A percentile compares a stretch with the other conserved stretches of the same genome.
Evolutionary conservation across 805 yeast genomes (phyloP).

Genomic region (Vanderwaltozyma yarrowii): DNA sequence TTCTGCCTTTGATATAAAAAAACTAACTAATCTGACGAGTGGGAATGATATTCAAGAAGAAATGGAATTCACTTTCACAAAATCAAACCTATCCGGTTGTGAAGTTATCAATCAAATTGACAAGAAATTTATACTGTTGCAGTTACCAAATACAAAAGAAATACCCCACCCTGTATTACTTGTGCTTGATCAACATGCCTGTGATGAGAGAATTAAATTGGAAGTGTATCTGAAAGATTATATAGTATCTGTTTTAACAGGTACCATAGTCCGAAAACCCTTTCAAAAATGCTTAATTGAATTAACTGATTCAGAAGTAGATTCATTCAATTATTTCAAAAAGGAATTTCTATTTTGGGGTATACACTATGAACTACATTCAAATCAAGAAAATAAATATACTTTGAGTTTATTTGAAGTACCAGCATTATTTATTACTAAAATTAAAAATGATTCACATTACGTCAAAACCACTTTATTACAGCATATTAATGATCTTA

Average conservation of each 20-base stretch:
- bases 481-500: slow-evolving; percentile 37
- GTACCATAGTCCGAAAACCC: slow-evolving; percentile 6
- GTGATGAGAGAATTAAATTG: slow-evolving; percentile 62
- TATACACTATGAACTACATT: slow-evolving; percentile 16
- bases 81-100: slow-evolving; percentile 11
- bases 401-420: slow-evolving; percentile 31
- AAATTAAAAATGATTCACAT: slow-evolving; percentile 19
- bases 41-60: too few species aligned
- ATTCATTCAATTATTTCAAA: slow-evolving; percentile 24
- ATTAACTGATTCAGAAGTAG: slow-evolving; percentile 26
- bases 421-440: slow-evolving; percentile 35
- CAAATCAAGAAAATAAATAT: not conserved
- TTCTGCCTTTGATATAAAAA: not conserved
- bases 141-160: slow-evolving; percentile 3
- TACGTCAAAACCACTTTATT: slow-evolving; percentile 32
- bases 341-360: slow-evolving; percentile 37
- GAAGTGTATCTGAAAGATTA: slow-evolving; percentile 40
- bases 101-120: slow-evolving; percentile 50
- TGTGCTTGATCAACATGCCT: slow-evolving; percentile 74
- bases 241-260: slow-evolving; percentile 22
- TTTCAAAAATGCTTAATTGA: slow-evolving; percentile 8
- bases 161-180: slow-evolving; percentile 22
- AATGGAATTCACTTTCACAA: too few species aligned
- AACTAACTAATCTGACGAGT: too few species aligned
- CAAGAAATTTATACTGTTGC: slow-evolving; percentile 49